Percentiles rank a stretch among this genome's conserved stretches.
Evolutionary conservation across 148 eudicot genomes (phyloP).

Genomic region (Diospyros lotus): DNA sequence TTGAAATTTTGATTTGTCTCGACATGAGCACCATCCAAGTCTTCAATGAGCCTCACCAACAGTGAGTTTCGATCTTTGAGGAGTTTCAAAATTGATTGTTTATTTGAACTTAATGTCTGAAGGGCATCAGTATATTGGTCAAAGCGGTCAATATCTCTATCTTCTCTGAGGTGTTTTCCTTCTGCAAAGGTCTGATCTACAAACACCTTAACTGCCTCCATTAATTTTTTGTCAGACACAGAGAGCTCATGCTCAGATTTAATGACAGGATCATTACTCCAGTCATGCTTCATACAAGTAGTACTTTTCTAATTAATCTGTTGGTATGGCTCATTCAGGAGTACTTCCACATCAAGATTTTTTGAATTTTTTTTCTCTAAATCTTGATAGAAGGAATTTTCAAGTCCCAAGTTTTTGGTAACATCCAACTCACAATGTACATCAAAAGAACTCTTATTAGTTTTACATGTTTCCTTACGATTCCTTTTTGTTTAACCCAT

Average conservation of each 20-base stretch:
- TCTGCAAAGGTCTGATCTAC: slow-evolving; percentile 41
- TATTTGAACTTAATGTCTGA: slow-evolving; percentile 39
- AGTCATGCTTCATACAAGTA: slow-evolving; percentile 20
- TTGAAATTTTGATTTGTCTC: slow-evolving; percentile 28
- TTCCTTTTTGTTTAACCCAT: slow-evolving; percentile 30
- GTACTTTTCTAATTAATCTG: slow-evolving; percentile 34
- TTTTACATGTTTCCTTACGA: slow-evolving; percentile 26
- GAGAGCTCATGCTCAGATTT: slow-evolving; percentile 3
- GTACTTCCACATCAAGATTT: slow-evolving; percentile 41
- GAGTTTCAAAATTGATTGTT: slow-evolving; percentile 34
- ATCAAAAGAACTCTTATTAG: slow-evolving; percentile 44
- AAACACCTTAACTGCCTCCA: slow-evolving; percentile 68
- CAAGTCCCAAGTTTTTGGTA: slow-evolving; percentile 25
- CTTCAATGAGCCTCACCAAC: slow-evolving; percentile 31
- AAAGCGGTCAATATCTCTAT: slow-evolving; percentile 21
- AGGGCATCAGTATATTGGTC: slow-evolving; percentile 38
- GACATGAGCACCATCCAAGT: slow-evolving; percentile 20
- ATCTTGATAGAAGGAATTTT: slow-evolving; percentile 22
- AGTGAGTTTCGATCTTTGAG: slow-evolving; percentile 37
- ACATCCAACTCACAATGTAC: slow-evolving; percentile 32
- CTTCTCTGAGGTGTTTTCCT: slow-evolving; percentile 23
- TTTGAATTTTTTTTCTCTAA: slow-evolving; percentile 32
- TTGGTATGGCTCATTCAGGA: slow-evolving; percentile 52
- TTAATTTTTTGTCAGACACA: slow-evolving; percentile 41
- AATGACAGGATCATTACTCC: slow-evolving; percentile 15